These are phyloP conservation scores for Neopestalotiopsis sp. DNA, from an alignment of 2,329 filamentous ascomycete species.

Conservation along the genomic window DNA sequence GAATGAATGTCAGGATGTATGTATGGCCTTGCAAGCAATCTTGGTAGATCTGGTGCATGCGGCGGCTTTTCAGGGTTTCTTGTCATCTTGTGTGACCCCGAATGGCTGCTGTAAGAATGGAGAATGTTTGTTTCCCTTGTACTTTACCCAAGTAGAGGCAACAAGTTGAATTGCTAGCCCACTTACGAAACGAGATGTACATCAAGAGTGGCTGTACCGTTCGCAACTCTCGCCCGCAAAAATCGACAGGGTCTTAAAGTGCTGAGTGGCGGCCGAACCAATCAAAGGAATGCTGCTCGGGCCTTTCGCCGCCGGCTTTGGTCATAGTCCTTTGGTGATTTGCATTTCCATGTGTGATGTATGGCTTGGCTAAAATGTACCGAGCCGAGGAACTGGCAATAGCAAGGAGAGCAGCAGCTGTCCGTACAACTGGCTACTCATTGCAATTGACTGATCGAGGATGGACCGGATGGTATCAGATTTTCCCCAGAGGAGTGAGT, in stretches of 20 bases:
- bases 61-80: conserved; percentile 1
- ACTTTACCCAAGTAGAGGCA: background rate
- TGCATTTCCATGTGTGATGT: background rate
- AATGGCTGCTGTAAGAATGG: background rate
- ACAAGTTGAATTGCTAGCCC: background rate
- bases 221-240: background rate
- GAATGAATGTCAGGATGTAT: background rate
- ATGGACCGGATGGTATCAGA: too few species aligned
- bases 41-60: conserved; percentile 17
- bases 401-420: background rate
- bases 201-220: background rate
- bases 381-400: background rate
- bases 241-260: background rate
- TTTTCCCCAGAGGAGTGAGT: too few species aligned
- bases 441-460: too few species aligned
- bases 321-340: background rate
- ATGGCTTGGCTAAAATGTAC: background rate
- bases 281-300: background rate
- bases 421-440: background rate
- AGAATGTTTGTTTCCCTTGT: background rate
- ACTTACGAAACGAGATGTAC: background rate
- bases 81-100: conserved; percentile 5
- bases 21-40: background rate
- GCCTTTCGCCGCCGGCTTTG: background rate
- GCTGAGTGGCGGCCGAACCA: background rate